A percentile compares a stretch with the other conserved stretches of the same genome.
Evolutionary conservation across 1,284 basidiomycete species (phyloP).

Genomic region (Fomes fomentarius): DNA sequence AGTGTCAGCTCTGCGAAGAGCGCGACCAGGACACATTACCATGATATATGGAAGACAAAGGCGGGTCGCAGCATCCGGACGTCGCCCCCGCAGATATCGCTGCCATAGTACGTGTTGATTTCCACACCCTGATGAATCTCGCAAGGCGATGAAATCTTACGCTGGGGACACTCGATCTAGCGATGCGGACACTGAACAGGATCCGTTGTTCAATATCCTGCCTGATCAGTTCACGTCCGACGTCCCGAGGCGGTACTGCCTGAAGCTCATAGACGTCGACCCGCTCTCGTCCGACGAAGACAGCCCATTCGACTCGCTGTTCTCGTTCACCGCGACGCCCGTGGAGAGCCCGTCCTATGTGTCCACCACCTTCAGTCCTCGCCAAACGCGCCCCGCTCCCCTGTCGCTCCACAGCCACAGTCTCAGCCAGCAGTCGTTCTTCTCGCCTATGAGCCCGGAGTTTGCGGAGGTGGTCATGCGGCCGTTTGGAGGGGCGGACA

Average conservation of each 20-base stretch:
- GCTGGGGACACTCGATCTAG: constrained; percentile 1
- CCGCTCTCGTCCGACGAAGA: constrained; percentile 27
- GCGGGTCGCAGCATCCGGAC: constrained; percentile 17
- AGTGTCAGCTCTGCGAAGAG: constrained; percentile 11
- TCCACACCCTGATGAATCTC: not conserved
- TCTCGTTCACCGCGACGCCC: constrained; percentile 44
- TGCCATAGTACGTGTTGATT: constrained; percentile 19
- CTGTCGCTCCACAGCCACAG: constrained; percentile 7
- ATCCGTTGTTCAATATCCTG: constrained; percentile 18
- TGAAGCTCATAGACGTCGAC: constrained; percentile 22
- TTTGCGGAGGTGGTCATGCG: constrained; percentile 16
- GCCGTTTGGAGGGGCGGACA: constrained; percentile 12
- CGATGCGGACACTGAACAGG: constrained; percentile 21
- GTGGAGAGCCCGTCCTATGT: constrained; percentile 29
- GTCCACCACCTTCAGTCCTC: constrained; percentile 13
- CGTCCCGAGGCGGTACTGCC: constrained; percentile 16
- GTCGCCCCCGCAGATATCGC: constrained; percentile 17
- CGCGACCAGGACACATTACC: constrained; percentile 11
- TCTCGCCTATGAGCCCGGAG: constrained; percentile 17
- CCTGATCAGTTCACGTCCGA: constrained; percentile 5
- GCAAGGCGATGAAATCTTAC: not conserved
- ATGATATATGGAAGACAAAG: constrained; percentile 15
- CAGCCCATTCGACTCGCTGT: constrained; percentile 41
- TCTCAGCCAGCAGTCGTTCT: constrained; percentile 6
- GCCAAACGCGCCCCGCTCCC: constrained; percentile 8